Percentiles rank a stretch among this genome's conserved stretches.
phyloP scores from a whole-genome alignment of 2,329 filamentous ascomycete species.

The Parastagonospora avenae region DNA sequence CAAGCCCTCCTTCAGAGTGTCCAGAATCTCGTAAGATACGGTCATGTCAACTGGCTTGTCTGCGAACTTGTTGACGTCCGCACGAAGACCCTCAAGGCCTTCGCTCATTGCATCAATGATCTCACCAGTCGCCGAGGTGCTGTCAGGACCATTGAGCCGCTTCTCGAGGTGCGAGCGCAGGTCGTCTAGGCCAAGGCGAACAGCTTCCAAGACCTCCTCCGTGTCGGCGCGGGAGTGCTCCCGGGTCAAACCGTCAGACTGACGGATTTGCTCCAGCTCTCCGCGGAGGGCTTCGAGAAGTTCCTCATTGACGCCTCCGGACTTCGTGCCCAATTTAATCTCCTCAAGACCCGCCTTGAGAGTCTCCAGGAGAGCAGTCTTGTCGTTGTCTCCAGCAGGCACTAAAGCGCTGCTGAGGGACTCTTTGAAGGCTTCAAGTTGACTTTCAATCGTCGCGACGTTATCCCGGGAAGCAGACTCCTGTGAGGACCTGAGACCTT shows the following conservation, averaged over 20 bases:
- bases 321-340: constrained; percentile 37
- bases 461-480: constrained; percentile 49
- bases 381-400: constrained; percentile 40
- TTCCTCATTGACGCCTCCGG: constrained; percentile 52
- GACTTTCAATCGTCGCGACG: constrained; percentile 49
- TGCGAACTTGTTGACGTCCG: constrained; percentile 74
- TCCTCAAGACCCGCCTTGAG: constrained; percentile 47
- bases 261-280: constrained; percentile 56
- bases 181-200: constrained; percentile 57
- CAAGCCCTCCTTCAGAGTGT: constrained; percentile 83
- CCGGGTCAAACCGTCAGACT: constrained; percentile 48
- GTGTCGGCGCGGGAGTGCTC: constrained; percentile 50
- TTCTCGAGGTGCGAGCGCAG: constrained; percentile 56
- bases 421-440: constrained; percentile 52
- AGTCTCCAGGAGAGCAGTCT: constrained; percentile 50
- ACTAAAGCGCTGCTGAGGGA: constrained; percentile 51
- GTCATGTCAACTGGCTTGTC: constrained; percentile 83
- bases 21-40: constrained; percentile 85
- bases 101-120: constrained; percentile 67
- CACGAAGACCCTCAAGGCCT: constrained; percentile 75
- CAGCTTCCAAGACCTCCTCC: constrained; percentile 56
- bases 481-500: constrained; percentile 50
- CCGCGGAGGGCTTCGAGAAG: constrained; percentile 58
- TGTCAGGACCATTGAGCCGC: constrained; percentile 59
- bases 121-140: constrained; percentile 60